Conservation (phyloP, 805 yeast species). For the Saccharomyces jurei region DNA sequence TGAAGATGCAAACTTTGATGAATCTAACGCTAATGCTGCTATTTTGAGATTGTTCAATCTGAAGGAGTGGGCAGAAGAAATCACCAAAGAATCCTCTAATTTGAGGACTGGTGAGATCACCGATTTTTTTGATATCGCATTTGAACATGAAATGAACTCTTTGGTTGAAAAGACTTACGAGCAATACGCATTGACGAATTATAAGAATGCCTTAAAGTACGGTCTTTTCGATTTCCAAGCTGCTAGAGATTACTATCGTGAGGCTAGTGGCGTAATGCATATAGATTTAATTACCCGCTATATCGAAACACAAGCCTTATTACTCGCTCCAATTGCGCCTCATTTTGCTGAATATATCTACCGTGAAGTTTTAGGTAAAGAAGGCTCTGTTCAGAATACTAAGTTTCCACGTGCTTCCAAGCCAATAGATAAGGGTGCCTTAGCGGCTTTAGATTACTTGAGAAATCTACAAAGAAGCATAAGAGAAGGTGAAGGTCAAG, state of each 20-base stretch:
- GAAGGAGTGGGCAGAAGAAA: constrained; percentile 92
- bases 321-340: constrained; percentile 89
- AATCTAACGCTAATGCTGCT: constrained; percentile 93
- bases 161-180: constrained; percentile 67
- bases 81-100: constrained; percentile 41
- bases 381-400: constrained; percentile 62
- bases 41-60: constrained; percentile 84
- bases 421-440: constrained; percentile 52
- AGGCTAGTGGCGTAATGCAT: constrained; percentile 64
- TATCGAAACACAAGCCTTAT: constrained; percentile 76
- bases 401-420: constrained; percentile 70
- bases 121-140: constrained; percentile 76
- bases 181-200: constrained; percentile 64
- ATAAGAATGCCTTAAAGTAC: constrained; percentile 79
- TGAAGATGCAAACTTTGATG: constrained; percentile 98
- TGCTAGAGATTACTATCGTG: constrained; percentile 94
- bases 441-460: constrained; percentile 71
- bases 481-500: constrained; percentile 87
- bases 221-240: constrained; percentile 93
- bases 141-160: constrained; percentile 86
- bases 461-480: constrained; percentile 72
- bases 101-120: constrained; percentile 49
- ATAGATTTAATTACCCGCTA: constrained; percentile 71
- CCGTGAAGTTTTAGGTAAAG: constrained; percentile 68
- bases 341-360: constrained; percentile 89